Percentiles rank a stretch among this genome's conserved stretches.
Evolutionary conservation across 495 filamentous ascomycete species (phyloP).

Genomic region (Bacidia rubella): DNA sequence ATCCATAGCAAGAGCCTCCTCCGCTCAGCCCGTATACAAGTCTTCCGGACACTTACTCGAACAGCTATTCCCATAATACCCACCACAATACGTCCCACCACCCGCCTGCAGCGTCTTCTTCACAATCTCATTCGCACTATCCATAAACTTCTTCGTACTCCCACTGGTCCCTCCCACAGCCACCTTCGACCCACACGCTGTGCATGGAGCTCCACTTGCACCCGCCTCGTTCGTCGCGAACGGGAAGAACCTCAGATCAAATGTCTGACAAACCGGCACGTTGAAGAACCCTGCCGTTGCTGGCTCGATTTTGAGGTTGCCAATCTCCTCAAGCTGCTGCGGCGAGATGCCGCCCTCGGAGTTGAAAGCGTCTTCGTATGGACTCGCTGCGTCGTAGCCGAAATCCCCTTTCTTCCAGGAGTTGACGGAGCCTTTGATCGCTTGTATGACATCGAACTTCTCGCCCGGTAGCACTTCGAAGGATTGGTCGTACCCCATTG

Average conservation of each 20-base stretch:
- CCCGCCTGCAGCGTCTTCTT: constrained; percentile 1
- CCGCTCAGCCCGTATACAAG: neutral
- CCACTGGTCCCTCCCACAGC: neutral
- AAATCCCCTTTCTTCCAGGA: constrained; percentile 8
- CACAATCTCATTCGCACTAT: neutral
- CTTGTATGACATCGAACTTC: constrained; percentile 1
- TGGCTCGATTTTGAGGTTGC: neutral
- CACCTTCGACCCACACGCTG: neutral
- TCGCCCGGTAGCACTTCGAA: neutral
- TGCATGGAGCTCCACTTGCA: neutral
- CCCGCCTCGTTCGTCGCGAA: neutral
- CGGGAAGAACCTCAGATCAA: constrained; percentile 10
- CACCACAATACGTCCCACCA: neutral
- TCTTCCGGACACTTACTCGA: neutral
- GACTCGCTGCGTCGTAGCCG: constrained; percentile 6
- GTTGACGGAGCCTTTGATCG: constrained; percentile 5
- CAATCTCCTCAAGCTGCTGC: neutral
- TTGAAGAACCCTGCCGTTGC: constrained; percentile 14
- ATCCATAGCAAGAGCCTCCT: too few relatives aligned
- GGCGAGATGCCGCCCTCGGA: neutral
- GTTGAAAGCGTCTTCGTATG: constrained; percentile 1
- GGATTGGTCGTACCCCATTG: neutral
- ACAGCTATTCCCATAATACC: constrained; percentile 2
- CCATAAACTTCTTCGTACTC: neutral
- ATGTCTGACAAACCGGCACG: constrained; percentile 12